These are phyloP conservation scores for Lentinula sp. DNA, from an alignment of 768 basidiomycete genomes.

Conservation along the genomic window DNA sequence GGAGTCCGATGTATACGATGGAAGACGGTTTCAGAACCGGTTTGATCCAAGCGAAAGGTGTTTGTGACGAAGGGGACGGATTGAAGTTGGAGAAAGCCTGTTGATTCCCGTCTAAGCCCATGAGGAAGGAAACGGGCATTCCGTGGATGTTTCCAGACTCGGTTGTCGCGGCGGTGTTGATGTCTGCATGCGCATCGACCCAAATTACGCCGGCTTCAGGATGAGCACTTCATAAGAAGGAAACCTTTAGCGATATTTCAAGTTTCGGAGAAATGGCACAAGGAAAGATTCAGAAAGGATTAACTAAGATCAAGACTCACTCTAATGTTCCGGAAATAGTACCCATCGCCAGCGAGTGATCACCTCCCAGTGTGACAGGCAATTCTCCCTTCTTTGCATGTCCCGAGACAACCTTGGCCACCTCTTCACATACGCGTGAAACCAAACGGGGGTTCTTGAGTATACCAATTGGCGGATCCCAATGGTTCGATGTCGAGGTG, in stretches of 20 bases:
- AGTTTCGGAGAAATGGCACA: neutral
- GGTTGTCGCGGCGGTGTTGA: slow-evolving; percentile 85
- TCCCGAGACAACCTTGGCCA: slow-evolving; percentile 68
- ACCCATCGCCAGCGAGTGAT: slow-evolving; percentile 94
- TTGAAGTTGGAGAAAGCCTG: neutral
- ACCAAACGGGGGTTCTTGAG: slow-evolving; percentile 90
- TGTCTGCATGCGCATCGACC: slow-evolving; percentile 97
- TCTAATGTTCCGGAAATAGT: slow-evolving; percentile 87
- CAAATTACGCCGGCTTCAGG: slow-evolving; percentile 87
- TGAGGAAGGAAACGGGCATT: slow-evolving; percentile 94
- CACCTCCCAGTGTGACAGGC: slow-evolving; percentile 90
- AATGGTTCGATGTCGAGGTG: slow-evolving; percentile 26
- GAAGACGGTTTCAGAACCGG: slow-evolving; percentile 63
- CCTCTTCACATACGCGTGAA: slow-evolving; percentile 71
- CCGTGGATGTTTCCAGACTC: slow-evolving; percentile 95
- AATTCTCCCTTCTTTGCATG: slow-evolving; percentile 77
- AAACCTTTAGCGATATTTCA: neutral
- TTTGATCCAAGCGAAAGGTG: slow-evolving; percentile 54
- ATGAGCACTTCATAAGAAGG: slow-evolving; percentile 43
- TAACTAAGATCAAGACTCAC: slow-evolving; percentile 29
- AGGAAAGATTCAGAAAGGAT: neutral
- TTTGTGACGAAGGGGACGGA: neutral
- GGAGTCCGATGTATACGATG: slow-evolving; percentile 94
- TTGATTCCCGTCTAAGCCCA: slow-evolving; percentile 37
- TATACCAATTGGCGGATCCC: slow-evolving; percentile 78